These are phyloP conservation scores for Isoetes taiwanensis DNA, from an alignment of 75 land plant genomes.

Conservation along the genomic window DNA sequence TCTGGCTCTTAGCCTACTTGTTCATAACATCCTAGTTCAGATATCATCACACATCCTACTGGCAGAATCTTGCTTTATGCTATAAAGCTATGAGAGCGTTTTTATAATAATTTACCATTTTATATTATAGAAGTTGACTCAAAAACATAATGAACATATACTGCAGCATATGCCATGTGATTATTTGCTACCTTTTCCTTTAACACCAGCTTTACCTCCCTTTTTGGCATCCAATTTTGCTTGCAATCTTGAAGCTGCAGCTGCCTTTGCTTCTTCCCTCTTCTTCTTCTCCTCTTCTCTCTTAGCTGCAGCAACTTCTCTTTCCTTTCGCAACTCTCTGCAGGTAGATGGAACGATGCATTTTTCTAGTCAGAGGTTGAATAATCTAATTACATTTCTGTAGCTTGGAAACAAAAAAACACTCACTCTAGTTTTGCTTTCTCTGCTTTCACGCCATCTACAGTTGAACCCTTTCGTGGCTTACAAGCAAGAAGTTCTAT, in stretches of 20 bases:
- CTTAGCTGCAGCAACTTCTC: conserved; percentile 65
- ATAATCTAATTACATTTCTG: background rate
- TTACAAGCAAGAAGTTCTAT: conserved; percentile 72
- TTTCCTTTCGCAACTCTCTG: conserved; percentile 77
- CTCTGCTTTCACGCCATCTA: conserved; percentile 62
- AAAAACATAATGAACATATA: too few species aligned
- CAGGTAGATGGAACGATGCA: background rate
- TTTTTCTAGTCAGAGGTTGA: background rate
- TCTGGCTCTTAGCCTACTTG: too few species aligned
- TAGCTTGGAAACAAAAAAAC: background rate
- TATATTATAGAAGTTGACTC: too few species aligned
- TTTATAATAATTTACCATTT: too few species aligned
- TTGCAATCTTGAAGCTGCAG: conserved; percentile 88
- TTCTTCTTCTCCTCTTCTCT: conserved; percentile 90
- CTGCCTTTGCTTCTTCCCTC: conserved; percentile 93
- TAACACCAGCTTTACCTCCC: conserved; percentile 57
- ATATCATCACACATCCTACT: too few species aligned
- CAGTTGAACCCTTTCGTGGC: conserved; percentile 72
- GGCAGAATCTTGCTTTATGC: too few species aligned
- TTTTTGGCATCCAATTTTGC: conserved; percentile 80
- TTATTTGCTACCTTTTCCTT: conserved; percentile 65
- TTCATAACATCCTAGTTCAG: too few species aligned
- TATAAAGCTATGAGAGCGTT: too few species aligned
- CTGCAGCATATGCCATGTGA: too few species aligned
- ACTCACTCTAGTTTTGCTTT: conserved; percentile 86